Conservation (phyloP, 768 basidiomycete species). For the Trametes cubensis region DNA sequence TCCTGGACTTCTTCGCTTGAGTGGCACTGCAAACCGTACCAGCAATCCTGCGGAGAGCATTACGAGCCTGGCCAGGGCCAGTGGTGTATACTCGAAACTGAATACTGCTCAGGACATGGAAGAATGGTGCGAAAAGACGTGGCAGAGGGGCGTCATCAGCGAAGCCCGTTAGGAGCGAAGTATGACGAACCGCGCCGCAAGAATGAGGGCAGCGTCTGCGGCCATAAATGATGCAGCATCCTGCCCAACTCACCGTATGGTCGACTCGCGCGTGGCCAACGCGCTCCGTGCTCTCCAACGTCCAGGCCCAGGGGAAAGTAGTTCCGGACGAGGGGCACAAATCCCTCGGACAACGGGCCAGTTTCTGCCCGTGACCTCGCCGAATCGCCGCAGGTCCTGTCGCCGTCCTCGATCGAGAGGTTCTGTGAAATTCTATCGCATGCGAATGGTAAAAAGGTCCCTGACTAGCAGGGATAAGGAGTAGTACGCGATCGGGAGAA, state of each 20-base stretch:
- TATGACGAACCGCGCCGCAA: no score
- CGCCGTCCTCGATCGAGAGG: neutral
- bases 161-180: no score
- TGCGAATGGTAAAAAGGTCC: neutral
- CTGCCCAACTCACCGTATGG: no score
- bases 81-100: neutral
- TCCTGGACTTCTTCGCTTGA: neutral
- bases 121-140: neutral
- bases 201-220: no score
- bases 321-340: neutral
- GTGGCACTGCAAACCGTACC: conserved; percentile 19
- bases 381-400: neutral
- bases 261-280: neutral
- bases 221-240: no score
- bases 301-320: neutral
- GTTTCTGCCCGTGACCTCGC: neutral
- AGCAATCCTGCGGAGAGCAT: neutral
- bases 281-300: neutral
- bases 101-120: neutral
- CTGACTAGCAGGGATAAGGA: neutral
- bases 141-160: no score
- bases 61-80: neutral
- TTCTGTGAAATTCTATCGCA: neutral
- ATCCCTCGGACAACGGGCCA: conserved; percentile 14
- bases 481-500: conserved; percentile 7